Evolutionary conservation across 2,329 filamentous ascomycete genomes (phyloP).

Genomic region (Neonectria neomacrospora): DNA sequence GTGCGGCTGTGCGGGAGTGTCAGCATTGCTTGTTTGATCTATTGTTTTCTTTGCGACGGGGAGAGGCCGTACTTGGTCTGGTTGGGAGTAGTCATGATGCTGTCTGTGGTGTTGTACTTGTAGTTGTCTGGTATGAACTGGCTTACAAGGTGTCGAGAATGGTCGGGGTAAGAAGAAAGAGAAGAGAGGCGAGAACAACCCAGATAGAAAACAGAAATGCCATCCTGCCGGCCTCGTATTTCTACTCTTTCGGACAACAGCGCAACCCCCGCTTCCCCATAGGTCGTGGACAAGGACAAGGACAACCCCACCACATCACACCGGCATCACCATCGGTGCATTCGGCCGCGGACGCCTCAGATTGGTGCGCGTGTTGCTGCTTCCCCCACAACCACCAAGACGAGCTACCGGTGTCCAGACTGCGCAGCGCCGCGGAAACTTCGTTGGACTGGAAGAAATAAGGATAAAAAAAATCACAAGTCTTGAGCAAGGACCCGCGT

Average conservation of each 20-base stretch:
- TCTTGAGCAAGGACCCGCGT: background rate
- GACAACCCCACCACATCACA: slow-evolving; percentile 11
- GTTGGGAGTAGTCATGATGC: slow-evolving; percentile 28
- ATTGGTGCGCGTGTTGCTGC: slow-evolving; percentile 26
- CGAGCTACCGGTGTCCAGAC: background rate
- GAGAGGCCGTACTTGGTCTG: slow-evolving; percentile 20
- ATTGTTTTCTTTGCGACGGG: background rate
- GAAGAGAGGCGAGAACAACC: background rate
- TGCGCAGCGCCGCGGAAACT: background rate
- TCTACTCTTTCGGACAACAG: slow-evolving; percentile 15
- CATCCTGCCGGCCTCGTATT: slow-evolving; percentile 17
- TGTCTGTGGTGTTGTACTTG: slow-evolving; percentile 4
- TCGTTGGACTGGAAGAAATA: no score
- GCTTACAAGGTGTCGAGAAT: background rate
- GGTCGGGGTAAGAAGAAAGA: background rate
- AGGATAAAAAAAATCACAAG: background rate
- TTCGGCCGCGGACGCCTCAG: slow-evolving; percentile 18
- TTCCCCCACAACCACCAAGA: slow-evolving; percentile 14
- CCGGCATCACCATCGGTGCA: slow-evolving; percentile 12
- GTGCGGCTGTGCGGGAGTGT: slow-evolving; percentile 47
- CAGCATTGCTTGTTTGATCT: slow-evolving; percentile 3
- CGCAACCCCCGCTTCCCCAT: slow-evolving; percentile 14
- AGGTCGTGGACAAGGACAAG: background rate
- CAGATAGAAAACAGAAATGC: slow-evolving; percentile 9
- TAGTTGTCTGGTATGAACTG: background rate